phyloP scores from a whole-genome alignment of 1,284 basidiomycete genomes.

The Ceratobasidium sp. region DNA sequence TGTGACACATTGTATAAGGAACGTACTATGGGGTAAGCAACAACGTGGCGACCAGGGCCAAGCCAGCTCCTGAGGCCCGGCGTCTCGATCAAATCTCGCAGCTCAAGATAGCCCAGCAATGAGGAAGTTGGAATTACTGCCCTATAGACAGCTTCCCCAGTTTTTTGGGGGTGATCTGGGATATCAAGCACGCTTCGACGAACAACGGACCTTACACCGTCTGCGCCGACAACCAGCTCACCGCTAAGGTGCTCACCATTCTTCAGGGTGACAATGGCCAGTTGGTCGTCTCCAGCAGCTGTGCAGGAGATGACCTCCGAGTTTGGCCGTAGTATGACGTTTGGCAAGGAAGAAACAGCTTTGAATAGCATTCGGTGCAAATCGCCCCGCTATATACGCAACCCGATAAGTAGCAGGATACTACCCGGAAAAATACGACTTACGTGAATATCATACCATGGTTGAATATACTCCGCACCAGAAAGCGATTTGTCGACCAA shows the following conservation, averaged over 20 bases:
- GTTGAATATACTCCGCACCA: conserved; percentile 50
- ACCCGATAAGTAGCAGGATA: background rate
- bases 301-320: conserved; percentile 43
- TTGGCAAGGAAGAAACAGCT: conserved; percentile 53
- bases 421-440: background rate
- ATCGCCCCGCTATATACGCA: conserved; percentile 60
- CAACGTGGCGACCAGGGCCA: conserved; percentile 45
- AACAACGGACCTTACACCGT: conserved; percentile 65
- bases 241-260: conserved; percentile 57
- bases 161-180: conserved; percentile 55
- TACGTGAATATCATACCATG: conserved; percentile 64
- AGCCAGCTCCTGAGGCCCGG: conserved; percentile 39
- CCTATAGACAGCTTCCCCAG: conserved; percentile 62
- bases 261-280: conserved; percentile 56
- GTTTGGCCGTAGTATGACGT: conserved; percentile 37
- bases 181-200: conserved; percentile 62
- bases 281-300: conserved; percentile 49
- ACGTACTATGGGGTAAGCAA: conserved; percentile 37
- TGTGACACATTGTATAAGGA: background rate
- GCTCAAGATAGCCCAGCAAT: conserved; percentile 39
- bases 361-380: conserved; percentile 65
- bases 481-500: conserved; percentile 48
- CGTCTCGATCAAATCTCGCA: conserved; percentile 42
- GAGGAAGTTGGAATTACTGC: conserved; percentile 43
- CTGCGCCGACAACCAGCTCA: conserved; percentile 66